Percentiles rank a stretch among this genome's conserved stretches.
phyloP scores from a whole-genome alignment of 2,329 filamentous ascomycete genomes.

The Alternaria sp. region DNA sequence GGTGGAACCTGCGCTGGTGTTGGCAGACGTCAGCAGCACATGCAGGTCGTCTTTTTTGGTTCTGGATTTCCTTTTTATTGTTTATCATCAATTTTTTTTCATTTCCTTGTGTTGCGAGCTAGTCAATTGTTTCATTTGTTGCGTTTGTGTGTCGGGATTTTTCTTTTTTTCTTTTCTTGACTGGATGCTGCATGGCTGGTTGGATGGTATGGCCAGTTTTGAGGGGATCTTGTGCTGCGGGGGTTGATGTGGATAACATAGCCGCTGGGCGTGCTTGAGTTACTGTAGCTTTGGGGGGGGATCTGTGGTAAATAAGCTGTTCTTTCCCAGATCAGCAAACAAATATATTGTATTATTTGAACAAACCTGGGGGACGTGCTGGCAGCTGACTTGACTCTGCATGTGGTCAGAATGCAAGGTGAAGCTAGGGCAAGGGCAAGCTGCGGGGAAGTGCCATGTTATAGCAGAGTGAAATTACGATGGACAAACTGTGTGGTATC shows the following conservation, averaged over 20 bases:
- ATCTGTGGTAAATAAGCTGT: slow-evolving; percentile 30
- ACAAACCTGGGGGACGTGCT: neutral
- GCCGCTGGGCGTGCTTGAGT: slow-evolving; percentile 48
- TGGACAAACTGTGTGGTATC: slow-evolving; percentile 10
- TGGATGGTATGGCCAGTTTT: slow-evolving; percentile 20
- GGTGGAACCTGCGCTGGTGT: slow-evolving; percentile 45
- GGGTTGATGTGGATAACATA: slow-evolving; percentile 28
- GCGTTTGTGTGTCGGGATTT: slow-evolving; percentile 17
- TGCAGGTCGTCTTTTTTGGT: slow-evolving; percentile 24
- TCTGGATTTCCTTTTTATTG: slow-evolving; percentile 23
- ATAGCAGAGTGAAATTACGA: slow-evolving; percentile 21
- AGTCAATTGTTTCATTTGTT: slow-evolving; percentile 13
- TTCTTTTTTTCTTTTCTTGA: slow-evolving; percentile 23
- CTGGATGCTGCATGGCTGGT: slow-evolving; percentile 27
- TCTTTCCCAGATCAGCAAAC: slow-evolving; percentile 34
- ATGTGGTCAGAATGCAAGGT: neutral
- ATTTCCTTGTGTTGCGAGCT: slow-evolving; percentile 24
- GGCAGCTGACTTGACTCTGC: neutral
- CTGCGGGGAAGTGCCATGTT: slow-evolving; percentile 9
- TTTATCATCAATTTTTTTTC: slow-evolving; percentile 16
- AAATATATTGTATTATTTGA: slow-evolving; percentile 37
- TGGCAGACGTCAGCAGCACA: slow-evolving; percentile 29
- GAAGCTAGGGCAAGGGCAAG: neutral
- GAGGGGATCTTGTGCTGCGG: slow-evolving; percentile 33
- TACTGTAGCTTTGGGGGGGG: slow-evolving; percentile 33